These are phyloP conservation scores for Hypoxylon crocopeplum DNA, from an alignment of 495 filamentous ascomycete genomes.

Conservation along the genomic window DNA sequence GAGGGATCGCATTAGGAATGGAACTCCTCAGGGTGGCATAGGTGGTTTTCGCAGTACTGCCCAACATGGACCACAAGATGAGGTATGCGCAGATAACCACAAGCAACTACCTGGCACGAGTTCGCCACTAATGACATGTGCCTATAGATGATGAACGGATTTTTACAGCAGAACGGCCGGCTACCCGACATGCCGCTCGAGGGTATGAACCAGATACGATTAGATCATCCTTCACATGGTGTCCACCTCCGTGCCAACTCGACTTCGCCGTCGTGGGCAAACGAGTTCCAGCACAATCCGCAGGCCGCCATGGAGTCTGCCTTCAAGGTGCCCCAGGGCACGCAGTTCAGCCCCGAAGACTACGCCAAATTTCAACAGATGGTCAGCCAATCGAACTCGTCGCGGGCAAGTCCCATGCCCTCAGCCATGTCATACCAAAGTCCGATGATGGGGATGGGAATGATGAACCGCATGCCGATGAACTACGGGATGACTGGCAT, in stretches of 20 bases:
- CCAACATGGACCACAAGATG: slow-evolving; percentile 51
- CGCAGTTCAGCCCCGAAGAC: slow-evolving; percentile 81
- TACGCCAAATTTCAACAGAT: slow-evolving; percentile 86
- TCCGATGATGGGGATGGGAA: slow-evolving; percentile 51
- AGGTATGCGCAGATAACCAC: slow-evolving; percentile 43
- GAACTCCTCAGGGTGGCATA: slow-evolving; percentile 59
- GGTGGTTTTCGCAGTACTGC: slow-evolving; percentile 53
- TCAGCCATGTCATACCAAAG: slow-evolving; percentile 40
- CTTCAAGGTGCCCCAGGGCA: slow-evolving; percentile 65
- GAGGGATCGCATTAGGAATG: slow-evolving; percentile 81
- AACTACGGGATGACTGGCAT: slow-evolving; percentile 37
- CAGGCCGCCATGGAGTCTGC: slow-evolving; percentile 83
- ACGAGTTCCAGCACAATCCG: slow-evolving; percentile 61
- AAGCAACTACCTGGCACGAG: background rate
- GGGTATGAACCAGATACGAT: slow-evolving; percentile 46
- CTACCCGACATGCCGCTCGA: slow-evolving; percentile 54
- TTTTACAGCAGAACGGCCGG: slow-evolving; percentile 73
- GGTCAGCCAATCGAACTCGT: slow-evolving; percentile 56
- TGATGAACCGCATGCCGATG: slow-evolving; percentile 38
- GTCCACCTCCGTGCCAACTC: slow-evolving; percentile 59
- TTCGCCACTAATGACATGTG: slow-evolving; percentile 13
- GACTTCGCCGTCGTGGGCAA: slow-evolving; percentile 65
- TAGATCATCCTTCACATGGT: slow-evolving; percentile 53
- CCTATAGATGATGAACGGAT: slow-evolving; percentile 89
- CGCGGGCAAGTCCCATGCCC: slow-evolving; percentile 54